Evolutionary conservation across 768 basidiomycete species (phyloP), one percentile per base, ranked within the genome.

Genomic region (Suillus subaureus): DNA sequence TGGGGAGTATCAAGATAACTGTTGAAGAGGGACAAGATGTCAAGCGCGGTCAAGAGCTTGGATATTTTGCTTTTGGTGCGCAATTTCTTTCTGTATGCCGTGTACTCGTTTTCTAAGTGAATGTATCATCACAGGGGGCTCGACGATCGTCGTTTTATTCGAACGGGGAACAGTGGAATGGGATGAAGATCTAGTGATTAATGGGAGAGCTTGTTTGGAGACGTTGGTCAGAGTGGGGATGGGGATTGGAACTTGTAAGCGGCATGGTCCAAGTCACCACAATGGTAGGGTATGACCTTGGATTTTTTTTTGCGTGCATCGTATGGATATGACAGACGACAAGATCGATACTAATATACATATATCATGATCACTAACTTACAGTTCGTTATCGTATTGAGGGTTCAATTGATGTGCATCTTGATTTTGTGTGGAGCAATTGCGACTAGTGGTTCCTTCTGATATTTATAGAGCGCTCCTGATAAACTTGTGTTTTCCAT

Each of bases 31-130:
- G 96, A 1, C 85, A 97, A 26, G 70, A 80, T 0, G 89, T 99
- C 67, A 84, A 84, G 71, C 87, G 93, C 16, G 96, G 96, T 2
- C 86, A 99, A 67, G 97, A 98, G 73, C 87, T 97, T 72, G 93
- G 95, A 1, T 97, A 93, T 74, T 98, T 98, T 72, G 96, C 95
- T 0, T 99, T 98, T 71, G 97, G 96, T 93, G 62, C 5, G 87
- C 80, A 7, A 61, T 35, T 5, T 60, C 3, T 4, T 6, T 40
- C 28, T 66, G 58, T 45, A 68, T 52, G 33, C n/a, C 67, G 42
- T 55, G 37, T n/a, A 35, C 23, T 28, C 28, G 45, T 49, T 26
- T 45, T 65, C 12, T 55, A 43, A 4, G 47, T 54, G 67, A 49
- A 54, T 60, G 61, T 23, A 8, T 39, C 28, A 1, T 4, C 33